Evolutionary conservation across 2,329 filamentous ascomycete species (phyloP).

Genomic region (Huntiella bhutanensis): DNA sequence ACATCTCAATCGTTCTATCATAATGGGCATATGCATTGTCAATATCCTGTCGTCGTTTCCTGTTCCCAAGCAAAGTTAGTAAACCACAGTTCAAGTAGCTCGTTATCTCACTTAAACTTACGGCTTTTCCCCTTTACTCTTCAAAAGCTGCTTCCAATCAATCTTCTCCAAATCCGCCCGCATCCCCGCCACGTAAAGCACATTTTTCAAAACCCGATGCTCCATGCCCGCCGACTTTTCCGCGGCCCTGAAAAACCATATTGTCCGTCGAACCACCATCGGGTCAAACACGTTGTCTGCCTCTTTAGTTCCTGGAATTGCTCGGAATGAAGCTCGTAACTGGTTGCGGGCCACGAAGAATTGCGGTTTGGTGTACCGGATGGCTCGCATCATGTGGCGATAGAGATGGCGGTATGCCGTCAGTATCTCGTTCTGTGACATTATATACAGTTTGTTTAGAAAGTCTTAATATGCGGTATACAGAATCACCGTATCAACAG

Average conservation of each 20-base stretch:
- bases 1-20: constrained; percentile 49
- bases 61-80: constrained; percentile 7
- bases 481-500: no score
- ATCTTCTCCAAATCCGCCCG: constrained; percentile 16
- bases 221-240: constrained; percentile 45
- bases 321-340: constrained; percentile 39
- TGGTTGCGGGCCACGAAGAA: constrained; percentile 42
- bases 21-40: constrained; percentile 36
- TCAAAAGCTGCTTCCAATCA: constrained; percentile 12
- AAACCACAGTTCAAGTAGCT: constrained; percentile 11
- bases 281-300: constrained; percentile 26
- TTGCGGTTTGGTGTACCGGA: constrained; percentile 51
- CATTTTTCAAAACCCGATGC: constrained; percentile 51
- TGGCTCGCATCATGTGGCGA: constrained; percentile 45
- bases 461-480: no score
- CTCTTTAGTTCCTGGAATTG: constrained; percentile 5
- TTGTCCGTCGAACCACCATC: constrained; percentile 40
- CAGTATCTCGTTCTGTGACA: constrained; percentile 26
- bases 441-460: background rate
- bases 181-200: constrained; percentile 33
- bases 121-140: constrained; percentile 10
- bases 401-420: constrained; percentile 54
- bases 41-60: background rate
- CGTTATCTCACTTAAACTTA: background rate
- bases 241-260: constrained; percentile 52